Evolutionary conservation across 768 basidiomycete genomes (phyloP), one percentile per base, ranked within the genome.

Genomic region (Kwoniella dendrophila): DNA sequence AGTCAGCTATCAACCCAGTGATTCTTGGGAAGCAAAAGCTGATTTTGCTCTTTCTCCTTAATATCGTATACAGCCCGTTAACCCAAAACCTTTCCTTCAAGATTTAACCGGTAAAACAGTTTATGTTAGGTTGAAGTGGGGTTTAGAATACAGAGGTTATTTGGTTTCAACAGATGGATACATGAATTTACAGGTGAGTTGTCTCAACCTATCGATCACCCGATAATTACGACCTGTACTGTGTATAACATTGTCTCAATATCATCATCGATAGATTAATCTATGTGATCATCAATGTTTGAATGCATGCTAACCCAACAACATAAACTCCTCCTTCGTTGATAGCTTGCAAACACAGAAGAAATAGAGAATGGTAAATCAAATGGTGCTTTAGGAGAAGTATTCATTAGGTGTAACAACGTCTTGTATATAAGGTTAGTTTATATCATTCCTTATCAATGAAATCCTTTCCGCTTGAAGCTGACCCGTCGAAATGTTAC

Each of bases 11-110:
- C 30, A 26, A 2, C n/a, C 1, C 3, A 27, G 33, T 47, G 18
- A 4, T 57, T 32, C 18, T 20, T 5, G 4, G 1, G 11, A 14
- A n/a, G 36, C 22, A 41, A 30, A 24, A 40, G 36, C 54, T 45
- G 62, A 38, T 27, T 33, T 49, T 47, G 27, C 53, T 43, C 38
- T 53, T 16, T 32, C 20, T 10, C 29, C 45, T 24, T 16, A 34
- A 57, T 63, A 47, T 22, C 0, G 11, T 11, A 2, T 20, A 18
- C 30, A 75, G 74, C 94, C 94, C 69, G 92, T 98, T 74, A 99
- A 99, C 81, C 96, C 96, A 22, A 98, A 98, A 82, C 96, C 96
- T 5, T 98, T 98, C 83, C 85, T 99, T 74, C 93, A 97, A 82
- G 94, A 96, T 79, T 87, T 98, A 69, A 97, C 96, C 27, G 96